phyloP scores from a whole-genome alignment of 1,139 yeast genomes.

The Arxiozyma heterogenica region DNA sequence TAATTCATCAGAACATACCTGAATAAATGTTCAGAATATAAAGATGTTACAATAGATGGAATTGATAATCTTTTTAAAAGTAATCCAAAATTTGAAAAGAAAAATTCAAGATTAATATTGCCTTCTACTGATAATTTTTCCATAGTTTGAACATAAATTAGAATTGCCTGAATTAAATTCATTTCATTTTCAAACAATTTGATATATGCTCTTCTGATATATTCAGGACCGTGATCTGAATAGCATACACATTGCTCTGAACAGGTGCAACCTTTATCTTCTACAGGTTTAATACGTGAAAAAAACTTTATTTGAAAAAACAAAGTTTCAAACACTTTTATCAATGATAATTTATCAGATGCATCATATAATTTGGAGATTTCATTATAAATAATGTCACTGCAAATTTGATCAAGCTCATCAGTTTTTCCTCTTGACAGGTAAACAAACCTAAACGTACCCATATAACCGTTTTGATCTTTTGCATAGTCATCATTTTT shows the following conservation, averaged over 20 bases:
- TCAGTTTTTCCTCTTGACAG: neutral
- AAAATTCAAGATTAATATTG: neutral
- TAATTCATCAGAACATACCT: slow-evolving; percentile 1
- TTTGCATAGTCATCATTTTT: neutral
- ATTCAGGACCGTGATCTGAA: neutral
- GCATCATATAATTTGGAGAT: neutral
- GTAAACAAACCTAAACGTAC: neutral
- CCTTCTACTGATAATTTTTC: neutral
- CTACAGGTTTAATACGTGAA: neutral
- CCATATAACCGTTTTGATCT: neutral
- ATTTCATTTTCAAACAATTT: slow-evolving; percentile 2
- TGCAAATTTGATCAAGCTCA: neutral
- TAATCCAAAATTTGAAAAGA: neutral
- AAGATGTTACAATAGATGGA: neutral
- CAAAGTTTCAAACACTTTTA: neutral
- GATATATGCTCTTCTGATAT: neutral
- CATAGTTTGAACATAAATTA: neutral
- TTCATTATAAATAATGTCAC: neutral
- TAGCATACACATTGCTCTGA: neutral
- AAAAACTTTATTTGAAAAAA: neutral
- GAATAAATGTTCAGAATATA: neutral
- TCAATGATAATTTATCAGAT: neutral
- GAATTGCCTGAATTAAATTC: slow-evolving; percentile 1
- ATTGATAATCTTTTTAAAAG: neutral
- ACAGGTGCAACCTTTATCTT: neutral